These are phyloP conservation scores for Eucalyptus decipiens DNA, from an alignment of 345 rosid genomes.

Conservation along the genomic window DNA sequence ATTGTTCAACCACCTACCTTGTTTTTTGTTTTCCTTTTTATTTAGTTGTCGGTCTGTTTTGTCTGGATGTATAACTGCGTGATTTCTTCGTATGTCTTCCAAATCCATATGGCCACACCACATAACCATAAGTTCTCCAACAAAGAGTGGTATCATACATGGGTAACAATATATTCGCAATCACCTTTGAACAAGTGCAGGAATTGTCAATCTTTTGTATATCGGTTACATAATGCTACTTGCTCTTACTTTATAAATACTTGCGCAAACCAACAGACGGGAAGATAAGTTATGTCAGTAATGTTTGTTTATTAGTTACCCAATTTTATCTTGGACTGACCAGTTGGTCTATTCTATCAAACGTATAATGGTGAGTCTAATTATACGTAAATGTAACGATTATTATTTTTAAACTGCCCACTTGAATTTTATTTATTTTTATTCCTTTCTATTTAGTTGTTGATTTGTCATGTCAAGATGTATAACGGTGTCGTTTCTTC, in stretches of 20 bases:
- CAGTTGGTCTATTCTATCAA: accelerated
- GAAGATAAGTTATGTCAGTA: not conserved
- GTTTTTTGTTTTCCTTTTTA: not conserved
- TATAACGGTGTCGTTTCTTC: not conserved
- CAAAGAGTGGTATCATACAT: not conserved
- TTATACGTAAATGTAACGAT: not conserved
- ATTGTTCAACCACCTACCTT: not conserved
- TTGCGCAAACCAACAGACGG: accelerated
- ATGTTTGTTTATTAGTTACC: not conserved
- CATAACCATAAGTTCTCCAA: not conserved
- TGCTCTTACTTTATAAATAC: not conserved
- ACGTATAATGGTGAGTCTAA: not conserved
- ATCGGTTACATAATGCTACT: not conserved
- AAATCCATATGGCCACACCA: not conserved
- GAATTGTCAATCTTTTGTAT: not conserved
- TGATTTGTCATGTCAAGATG: not conserved
- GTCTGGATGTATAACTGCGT: not conserved
- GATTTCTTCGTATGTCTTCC: not conserved
- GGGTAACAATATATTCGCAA: not conserved
- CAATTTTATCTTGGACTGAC: not conserved
- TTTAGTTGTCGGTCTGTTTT: not conserved
- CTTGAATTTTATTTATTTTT: not conserved
- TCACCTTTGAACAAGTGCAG: not conserved
- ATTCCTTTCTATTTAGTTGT: not conserved
- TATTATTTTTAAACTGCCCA: not conserved